These are phyloP conservation scores for Leccinum barrowsii DNA, from an alignment of 768 basidiomycete species.

Conservation along the genomic window DNA sequence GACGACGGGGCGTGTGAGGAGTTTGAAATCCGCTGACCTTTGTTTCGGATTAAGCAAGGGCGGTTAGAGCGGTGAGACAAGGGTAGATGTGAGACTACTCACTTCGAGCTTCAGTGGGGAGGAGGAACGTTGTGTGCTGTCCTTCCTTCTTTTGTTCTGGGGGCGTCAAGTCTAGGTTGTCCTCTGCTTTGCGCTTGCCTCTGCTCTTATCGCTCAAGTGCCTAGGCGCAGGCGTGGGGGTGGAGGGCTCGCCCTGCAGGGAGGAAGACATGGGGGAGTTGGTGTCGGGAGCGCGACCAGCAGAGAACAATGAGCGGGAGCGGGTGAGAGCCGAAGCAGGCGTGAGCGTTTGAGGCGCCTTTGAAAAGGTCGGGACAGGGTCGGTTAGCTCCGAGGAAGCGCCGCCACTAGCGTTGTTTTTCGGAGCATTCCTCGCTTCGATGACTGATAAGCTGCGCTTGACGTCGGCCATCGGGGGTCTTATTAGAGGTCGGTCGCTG, in stretches of 20 bases:
- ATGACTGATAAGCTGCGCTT: constrained; percentile 28
- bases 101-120: constrained; percentile 55
- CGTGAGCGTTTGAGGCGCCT: constrained; percentile 8
- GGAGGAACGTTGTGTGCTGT: constrained; percentile 59
- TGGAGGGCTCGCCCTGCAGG: constrained; percentile 26
- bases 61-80: constrained; percentile 20
- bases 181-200: constrained; percentile 74
- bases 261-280: constrained; percentile 12
- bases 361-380: constrained; percentile 12
- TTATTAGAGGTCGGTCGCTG: constrained; percentile 4
- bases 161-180: constrained; percentile 65
- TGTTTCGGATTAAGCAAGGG: constrained; percentile 23
- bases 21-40: constrained; percentile 53
- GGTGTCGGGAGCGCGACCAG: constrained; percentile 9
- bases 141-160: constrained; percentile 54
- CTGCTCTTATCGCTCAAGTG: constrained; percentile 36
- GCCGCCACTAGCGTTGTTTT: constrained; percentile 18
- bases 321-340: constrained; percentile 19
- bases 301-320: constrained; percentile 15
- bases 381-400: constrained; percentile 12
- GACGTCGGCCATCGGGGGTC: constrained; percentile 17
- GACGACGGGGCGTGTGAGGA: constrained; percentile 67
- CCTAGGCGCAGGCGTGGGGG: constrained; percentile 32
- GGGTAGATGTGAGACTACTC: constrained; percentile 36
- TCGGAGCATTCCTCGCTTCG: constrained; percentile 14